These are phyloP conservation scores for Dalechampia spathulata DNA, from an alignment of 441 rosid species.

Conservation along the genomic window DNA sequence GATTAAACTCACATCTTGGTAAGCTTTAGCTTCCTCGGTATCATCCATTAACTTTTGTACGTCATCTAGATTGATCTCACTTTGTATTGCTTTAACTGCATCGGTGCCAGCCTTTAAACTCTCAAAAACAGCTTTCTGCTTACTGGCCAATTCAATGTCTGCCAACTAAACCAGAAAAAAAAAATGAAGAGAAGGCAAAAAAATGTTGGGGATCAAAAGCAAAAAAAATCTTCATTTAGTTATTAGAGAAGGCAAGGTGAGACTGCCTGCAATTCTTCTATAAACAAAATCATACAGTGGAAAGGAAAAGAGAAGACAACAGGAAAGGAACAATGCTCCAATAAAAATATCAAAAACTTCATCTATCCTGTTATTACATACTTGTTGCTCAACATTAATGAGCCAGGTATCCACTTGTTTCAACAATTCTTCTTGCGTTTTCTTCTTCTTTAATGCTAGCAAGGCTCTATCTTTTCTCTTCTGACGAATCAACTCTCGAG, in stretches of 20 bases:
- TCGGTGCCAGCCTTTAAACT: conserved; percentile 72
- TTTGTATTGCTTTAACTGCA: conserved; percentile 83
- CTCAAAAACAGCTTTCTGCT: conserved; percentile 89
- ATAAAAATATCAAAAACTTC: not conserved
- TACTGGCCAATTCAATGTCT: conserved; percentile 88
- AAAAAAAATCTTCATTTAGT: not conserved
- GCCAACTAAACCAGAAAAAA: conserved; percentile 49
- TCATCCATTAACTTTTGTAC: conserved; percentile 95
- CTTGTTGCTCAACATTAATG: conserved; percentile 96
- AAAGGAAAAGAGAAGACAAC: not conserved
- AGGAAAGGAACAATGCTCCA: not conserved
- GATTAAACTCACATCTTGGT: conserved; percentile 79
- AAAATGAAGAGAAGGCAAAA: not conserved
- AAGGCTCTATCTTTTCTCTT: conserved; percentile 78
- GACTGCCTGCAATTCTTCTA: not conserved
- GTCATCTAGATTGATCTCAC: conserved; percentile 79
- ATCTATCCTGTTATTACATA: conserved; percentile 17
- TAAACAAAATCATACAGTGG: not conserved
- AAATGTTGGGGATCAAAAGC: not conserved
- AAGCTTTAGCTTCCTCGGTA: conserved; percentile 82
- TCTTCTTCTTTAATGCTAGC: conserved; percentile 90
- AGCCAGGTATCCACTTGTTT: conserved; percentile 92
- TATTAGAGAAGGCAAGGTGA: not conserved
- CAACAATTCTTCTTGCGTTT: conserved; percentile 70
- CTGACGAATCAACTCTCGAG: conserved; percentile 69